A percentile compares a stretch with the other conserved stretches of the same genome.
These are phyloP conservation scores for Lipomyces lipofer DNA, from an alignment of 805 yeast genomes.

Conservation along the genomic window DNA sequence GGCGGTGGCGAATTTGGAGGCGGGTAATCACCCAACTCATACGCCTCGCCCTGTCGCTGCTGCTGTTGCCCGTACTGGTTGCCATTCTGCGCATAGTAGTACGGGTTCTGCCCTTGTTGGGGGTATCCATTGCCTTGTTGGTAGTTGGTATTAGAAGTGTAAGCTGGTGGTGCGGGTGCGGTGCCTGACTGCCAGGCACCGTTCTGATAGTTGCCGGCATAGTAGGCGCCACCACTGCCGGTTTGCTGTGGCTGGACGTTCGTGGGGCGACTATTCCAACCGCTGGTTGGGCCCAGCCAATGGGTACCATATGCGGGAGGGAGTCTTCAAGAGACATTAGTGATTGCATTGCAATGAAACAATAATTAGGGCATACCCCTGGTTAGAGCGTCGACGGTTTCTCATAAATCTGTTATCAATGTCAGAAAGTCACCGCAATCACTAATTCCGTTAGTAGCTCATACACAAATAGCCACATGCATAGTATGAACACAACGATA, in stretches of 20 bases:
- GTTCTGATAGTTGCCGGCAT: conserved; percentile 11
- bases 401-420: conserved; percentile 6
- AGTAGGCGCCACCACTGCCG: conserved; percentile 20
- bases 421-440: background rate
- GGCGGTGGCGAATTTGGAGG: conserved; percentile 26
- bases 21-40: conserved; percentile 18
- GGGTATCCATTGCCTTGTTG: conserved; percentile 1
- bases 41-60: conserved; percentile 10
- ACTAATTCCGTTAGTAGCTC: background rate
- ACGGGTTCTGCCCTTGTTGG: background rate
- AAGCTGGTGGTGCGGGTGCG: conserved; percentile 25
- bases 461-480: conserved; percentile 20
- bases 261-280: conserved; percentile 4
- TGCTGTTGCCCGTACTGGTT: background rate
- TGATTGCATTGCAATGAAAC: background rate
- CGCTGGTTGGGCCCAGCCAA: conserved; percentile 22
- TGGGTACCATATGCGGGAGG: conserved; percentile 27
- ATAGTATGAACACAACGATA: conserved; percentile 6
- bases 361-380: conserved; percentile 9
- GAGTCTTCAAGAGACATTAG: conserved; percentile 4
- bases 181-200: conserved; percentile 5
- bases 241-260: conserved; percentile 2
- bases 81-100: conserved; percentile 1
- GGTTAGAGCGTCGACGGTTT: conserved; percentile 16
- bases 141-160: background rate